A percentile compares a stretch with the other conserved stretches of the same genome.
Conservation (phyloP, 768 basidiomycete genomes). For the Mycena maculata region DNA sequence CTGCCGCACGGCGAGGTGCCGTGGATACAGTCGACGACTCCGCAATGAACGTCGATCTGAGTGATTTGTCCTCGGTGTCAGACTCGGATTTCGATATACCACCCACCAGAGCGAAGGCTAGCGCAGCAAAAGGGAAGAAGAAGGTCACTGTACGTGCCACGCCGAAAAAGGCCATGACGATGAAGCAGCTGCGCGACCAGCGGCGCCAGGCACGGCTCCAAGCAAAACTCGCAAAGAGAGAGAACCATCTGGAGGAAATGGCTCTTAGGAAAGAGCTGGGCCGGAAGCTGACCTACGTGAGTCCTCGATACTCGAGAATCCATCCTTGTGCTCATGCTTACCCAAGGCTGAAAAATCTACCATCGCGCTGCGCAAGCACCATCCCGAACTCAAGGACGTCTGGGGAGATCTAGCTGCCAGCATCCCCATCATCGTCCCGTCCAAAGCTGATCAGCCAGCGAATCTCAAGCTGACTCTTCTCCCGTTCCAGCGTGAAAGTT, state of each 20-base stretch:
- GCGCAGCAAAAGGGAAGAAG: conserved; percentile 44
- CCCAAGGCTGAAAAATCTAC: conserved; percentile 77
- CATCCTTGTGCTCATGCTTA: conserved; percentile 26
- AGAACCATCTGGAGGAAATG: conserved; percentile 59
- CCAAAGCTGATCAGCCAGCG: conserved; percentile 80
- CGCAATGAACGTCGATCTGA: conserved; percentile 36
- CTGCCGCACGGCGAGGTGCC: conserved; percentile 42
- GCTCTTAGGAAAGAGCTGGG: conserved; percentile 69
- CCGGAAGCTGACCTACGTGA: conserved; percentile 77
- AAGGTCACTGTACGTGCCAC: conserved; percentile 26
- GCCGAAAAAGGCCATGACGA: conserved; percentile 47
- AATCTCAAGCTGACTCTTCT: conserved; percentile 88
- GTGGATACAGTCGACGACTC: conserved; percentile 49
- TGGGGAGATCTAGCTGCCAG: conserved; percentile 88
- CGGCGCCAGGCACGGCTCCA: conserved; percentile 42
- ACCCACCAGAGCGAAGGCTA: conserved; percentile 18
- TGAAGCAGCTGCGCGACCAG: conserved; percentile 45
- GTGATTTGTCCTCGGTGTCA: conserved; percentile 35
- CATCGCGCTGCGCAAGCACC: conserved; percentile 71
- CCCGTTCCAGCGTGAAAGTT: conserved; percentile 95
- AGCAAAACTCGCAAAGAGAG: conserved; percentile 39
- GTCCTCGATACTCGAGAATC: conserved; percentile 38
- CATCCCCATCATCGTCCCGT: conserved; percentile 70
- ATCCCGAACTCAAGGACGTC: conserved; percentile 83
- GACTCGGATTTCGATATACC: conserved; percentile 40